Base-by-base conservation (phyloP, 192 early-diverging fungal species). In the Entomortierella parvispora region DNA sequence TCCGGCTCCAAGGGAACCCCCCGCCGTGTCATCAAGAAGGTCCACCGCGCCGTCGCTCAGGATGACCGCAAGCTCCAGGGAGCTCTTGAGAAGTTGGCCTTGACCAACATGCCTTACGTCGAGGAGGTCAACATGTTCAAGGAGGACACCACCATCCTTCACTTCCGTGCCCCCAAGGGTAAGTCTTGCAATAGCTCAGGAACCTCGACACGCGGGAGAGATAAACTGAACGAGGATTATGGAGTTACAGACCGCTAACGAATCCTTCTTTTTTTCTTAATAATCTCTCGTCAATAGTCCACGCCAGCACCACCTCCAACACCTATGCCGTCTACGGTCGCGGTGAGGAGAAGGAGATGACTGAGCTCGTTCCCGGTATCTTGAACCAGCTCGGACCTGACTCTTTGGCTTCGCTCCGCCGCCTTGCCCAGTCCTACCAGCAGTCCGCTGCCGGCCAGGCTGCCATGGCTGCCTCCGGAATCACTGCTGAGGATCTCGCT, bases 101-200 rank as follows among this genome's bases (percentile, higher is more conserved):
- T 94, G 53, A 92, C 95, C 84, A 85, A 89, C 64, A 87, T 97
- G 67, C 82, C 87, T 78, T 87, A 85, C 66, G 92, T 99, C 65
- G 97, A 98, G 86, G 93, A 98, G 72, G 94, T 99, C 84, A 98
- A 99, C 91, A 97, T 99, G 94, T 98, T 98, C 88, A 93, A 89
- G 85, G 90, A 90, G 49, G 91, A 97, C 74, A 95, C 95, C 71
- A 92, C 89, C 80, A 91, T 98, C 65, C 86, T 96, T 71, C 93
- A 97, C 90, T 99, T 98, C 83, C 80, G 78, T 79, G 80, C 84
- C 28, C 96, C 98, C 61, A 94, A 92, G 78, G 94, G 94, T 95
- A 83, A 71, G 69, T 18, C 44, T 45, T 45, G 14, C 44, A 18
- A 18, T 1, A 17, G 44, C 44, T 45, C 14, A 45, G 12, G n/a